Evolutionary conservation across 805 yeast genomes (phyloP).

Genomic region (Lachancea kluyveri): DNA sequence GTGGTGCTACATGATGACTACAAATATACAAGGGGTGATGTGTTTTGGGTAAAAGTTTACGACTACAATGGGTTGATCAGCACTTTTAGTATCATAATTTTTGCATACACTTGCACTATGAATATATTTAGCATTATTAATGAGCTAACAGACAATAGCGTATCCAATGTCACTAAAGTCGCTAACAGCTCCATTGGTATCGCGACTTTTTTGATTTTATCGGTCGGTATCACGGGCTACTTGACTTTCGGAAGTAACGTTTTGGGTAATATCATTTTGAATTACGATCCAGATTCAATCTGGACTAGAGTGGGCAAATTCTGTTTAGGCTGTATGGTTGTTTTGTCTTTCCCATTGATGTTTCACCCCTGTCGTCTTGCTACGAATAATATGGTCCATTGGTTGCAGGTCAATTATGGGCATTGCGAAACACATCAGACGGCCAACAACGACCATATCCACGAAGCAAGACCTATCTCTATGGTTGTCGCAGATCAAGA

Average conservation of each 20-base stretch:
- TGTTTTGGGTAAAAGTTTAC: conserved; percentile 38
- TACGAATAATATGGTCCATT: conserved; percentile 55
- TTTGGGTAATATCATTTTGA: conserved; percentile 60
- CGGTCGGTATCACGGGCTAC: conserved; percentile 67
- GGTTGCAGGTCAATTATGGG: conserved; percentile 29
- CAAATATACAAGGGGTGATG: conserved; percentile 37
- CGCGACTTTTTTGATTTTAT: conserved; percentile 51
- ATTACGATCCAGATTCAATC: conserved; percentile 51
- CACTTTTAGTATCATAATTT: conserved; percentile 67
- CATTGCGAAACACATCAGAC: conserved; percentile 2
- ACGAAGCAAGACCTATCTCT: conserved; percentile 5
- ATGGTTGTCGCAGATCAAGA: conserved; percentile 10
- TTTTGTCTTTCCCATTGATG: conserved; percentile 71
- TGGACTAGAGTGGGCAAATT: conserved; percentile 50
- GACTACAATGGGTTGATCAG: conserved; percentile 43
- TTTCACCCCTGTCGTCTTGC: conserved; percentile 79
- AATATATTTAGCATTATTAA: conserved; percentile 72
- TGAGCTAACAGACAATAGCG: conserved; percentile 52
- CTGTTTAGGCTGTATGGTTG: conserved; percentile 63
- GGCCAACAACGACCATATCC: conserved; percentile 1
- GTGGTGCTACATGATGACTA: conserved; percentile 31
- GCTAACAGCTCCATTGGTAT: conserved; percentile 42
- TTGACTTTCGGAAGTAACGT: conserved; percentile 64
- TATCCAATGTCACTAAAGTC: conserved; percentile 42
- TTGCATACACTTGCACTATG: conserved; percentile 80